Evolutionary conservation across 768 basidiomycete genomes (phyloP).

Genomic region (Tylopilus balloui): DNA sequence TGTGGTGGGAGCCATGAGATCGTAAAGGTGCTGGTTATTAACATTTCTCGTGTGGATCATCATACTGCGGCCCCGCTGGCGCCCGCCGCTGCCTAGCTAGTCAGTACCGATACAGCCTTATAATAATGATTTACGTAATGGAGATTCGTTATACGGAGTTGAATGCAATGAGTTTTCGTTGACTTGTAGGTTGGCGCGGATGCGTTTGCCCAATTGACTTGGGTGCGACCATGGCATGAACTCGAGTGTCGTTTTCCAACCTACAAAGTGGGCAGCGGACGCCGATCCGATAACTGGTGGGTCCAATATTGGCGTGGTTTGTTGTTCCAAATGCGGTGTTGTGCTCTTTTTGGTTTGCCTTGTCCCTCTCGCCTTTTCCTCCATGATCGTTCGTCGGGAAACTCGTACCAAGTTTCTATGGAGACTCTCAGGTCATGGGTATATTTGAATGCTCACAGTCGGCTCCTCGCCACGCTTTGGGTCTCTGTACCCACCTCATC

Average conservation of each 20-base stretch:
- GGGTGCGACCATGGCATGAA: background rate
- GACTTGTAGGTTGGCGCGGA: background rate
- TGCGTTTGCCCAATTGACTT: background rate
- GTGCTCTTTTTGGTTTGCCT: conserved; percentile 7
- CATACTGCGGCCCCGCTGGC: conserved; percentile 23
- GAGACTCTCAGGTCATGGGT: conserved; percentile 4
- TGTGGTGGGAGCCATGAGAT: conserved; percentile 16
- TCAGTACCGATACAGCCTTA: conserved; percentile 17
- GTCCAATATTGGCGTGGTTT: background rate
- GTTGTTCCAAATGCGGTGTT: conserved; percentile 10
- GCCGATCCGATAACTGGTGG: too few species aligned
- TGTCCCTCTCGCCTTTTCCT: conserved; percentile 3
- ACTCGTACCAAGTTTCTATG: conserved; percentile 15
- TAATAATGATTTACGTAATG: conserved; percentile 25
- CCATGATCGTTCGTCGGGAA: background rate
- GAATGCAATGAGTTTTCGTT: background rate
- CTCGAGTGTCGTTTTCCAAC: too few species aligned
- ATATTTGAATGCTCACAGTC: background rate
- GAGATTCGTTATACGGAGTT: conserved; percentile 1
- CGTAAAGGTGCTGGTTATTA: conserved; percentile 9
- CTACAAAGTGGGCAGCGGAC: background rate
- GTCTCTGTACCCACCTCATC: background rate
- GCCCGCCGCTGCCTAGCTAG: conserved; percentile 7
- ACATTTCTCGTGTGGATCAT: background rate
- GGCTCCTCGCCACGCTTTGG: background rate